A percentile compares a stretch with the other conserved stretches of the same genome.
Evolutionary conservation across 441 rosid species (phyloP).

Genomic region (Erodium texanum): DNA sequence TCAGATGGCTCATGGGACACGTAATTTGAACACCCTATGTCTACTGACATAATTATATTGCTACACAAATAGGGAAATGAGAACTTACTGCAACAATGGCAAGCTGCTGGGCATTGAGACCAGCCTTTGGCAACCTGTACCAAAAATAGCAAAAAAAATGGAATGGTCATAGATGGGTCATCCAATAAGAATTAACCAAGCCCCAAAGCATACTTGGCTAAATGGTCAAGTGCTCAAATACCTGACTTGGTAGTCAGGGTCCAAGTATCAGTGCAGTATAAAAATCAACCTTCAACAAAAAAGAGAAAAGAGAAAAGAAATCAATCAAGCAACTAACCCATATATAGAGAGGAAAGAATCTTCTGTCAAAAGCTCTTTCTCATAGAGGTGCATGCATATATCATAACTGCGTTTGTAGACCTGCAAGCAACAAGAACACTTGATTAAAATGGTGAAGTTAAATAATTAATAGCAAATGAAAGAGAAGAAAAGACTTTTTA

Average conservation of each 20-base stretch:
- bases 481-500: neutral
- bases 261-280: too few species aligned
- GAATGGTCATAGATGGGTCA: neutral
- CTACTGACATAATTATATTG: neutral
- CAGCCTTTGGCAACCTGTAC: conserved; percentile 57
- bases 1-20: neutral
- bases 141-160: conserved; percentile 13
- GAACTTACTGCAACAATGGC: conserved; percentile 66
- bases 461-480: conserved; percentile 3
- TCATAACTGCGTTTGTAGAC: conserved; percentile 77
- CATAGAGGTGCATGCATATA: conserved; percentile 72
- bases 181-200: too few species aligned
- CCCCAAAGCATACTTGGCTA: too few species aligned
- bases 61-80: neutral
- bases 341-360: conserved; percentile 63
- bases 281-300: too few species aligned
- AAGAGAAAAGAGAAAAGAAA: too few species aligned
- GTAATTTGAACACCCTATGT: neutral
- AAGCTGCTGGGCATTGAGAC: conserved; percentile 71
- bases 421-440: conserved; percentile 31
- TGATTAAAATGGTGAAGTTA: conserved; percentile 6
- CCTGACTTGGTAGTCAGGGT: too few species aligned
- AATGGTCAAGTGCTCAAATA: too few species aligned
- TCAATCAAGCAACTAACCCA: conserved; percentile 46
- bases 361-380: conserved; percentile 75